Evolutionary conservation across 148 eudicot genomes (phyloP), one percentile per base, ranked within the genome.

Genomic region (Heliosperma pusillum): DNA sequence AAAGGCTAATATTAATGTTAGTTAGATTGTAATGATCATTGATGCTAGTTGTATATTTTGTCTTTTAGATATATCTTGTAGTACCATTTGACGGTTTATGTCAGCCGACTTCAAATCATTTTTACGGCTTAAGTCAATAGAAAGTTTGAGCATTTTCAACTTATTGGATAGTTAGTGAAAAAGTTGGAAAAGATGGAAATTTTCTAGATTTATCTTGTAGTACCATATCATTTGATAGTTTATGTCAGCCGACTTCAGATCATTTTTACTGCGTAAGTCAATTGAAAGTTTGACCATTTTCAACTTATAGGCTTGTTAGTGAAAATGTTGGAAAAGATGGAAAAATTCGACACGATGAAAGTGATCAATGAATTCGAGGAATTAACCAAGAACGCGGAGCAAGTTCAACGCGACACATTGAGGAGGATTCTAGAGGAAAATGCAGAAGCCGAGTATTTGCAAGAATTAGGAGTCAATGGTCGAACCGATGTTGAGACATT

Each of bases 401-500:
- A 73, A 77, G 83, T 86, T 1, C 89, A 86, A 53, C 67, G 27
- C 12, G 86, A 86, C 30, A 82, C 83, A 2, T 60, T 86, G 57
- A 79, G 73, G 83, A 83, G 79, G 40, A 86, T 86, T 56, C 65
- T 86, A 61, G 83, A 77, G 26, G 78, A 86, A 15, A 86, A 83
- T 21, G 73, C 56, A 0, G 25, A 69, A 19, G 68, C 83, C 0
- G 82, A 83, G 76, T 86, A 86, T 45, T 66, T 86, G 47, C 75
- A 69, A 65, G 71, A 74, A 29, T 36, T 75, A 20, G 89, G 86
- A 0, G 21, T 86, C 17, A 52, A 79, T 81, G 89, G 85, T 42
- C 70, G 80, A 65, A 85, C 85, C 12, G 98, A 95, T 66, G 89
- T 82, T 0, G 82, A 82, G 19, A 92, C 87, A 78, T 95, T 78